phyloP scores from a whole-genome alignment of 306 rosid genomes.

The Castanea mollissima region DNA sequence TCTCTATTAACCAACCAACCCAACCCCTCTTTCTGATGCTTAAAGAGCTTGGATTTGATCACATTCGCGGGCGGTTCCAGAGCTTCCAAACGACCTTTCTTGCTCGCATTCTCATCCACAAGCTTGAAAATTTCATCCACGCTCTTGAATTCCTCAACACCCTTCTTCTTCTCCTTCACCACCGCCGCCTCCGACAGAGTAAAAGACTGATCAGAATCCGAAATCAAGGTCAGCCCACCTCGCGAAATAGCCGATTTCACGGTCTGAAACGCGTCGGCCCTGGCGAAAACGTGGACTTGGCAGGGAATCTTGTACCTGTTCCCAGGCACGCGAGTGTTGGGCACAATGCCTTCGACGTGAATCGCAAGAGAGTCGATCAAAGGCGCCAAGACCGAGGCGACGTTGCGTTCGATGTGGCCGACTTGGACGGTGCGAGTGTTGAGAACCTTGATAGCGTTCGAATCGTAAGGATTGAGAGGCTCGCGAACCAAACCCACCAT shows the following conservation, averaged over 20 bases:
- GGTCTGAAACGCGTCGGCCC: conserved; percentile 17
- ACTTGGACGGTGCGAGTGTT: conserved; percentile 49
- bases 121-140: conserved; percentile 51
- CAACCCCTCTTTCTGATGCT: conserved; percentile 68
- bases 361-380: conserved; percentile 46
- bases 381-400: conserved; percentile 55
- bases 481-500: conserved; percentile 71
- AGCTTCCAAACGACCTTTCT: conserved; percentile 24
- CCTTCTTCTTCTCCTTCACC: conserved; percentile 52
- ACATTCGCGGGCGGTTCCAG: conserved; percentile 45
- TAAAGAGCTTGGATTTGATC: conserved; percentile 54
- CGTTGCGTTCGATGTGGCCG: conserved; percentile 59
- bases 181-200: conserved; percentile 58
- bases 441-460: conserved; percentile 66
- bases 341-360: conserved; percentile 59
- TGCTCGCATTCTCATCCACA: conserved; percentile 22
- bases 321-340: conserved; percentile 23
- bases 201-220: conserved; percentile 37
- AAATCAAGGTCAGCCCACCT: conserved; percentile 45
- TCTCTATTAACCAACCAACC: conserved; percentile 67
- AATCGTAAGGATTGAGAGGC: conserved; percentile 56
- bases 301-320: conserved; percentile 45
- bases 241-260: conserved; percentile 25
- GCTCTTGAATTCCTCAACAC: not conserved
- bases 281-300: conserved; percentile 61